phyloP scores from a whole-genome alignment of 2,329 filamentous ascomycete species.

The Fusarium dlaminii region DNA sequence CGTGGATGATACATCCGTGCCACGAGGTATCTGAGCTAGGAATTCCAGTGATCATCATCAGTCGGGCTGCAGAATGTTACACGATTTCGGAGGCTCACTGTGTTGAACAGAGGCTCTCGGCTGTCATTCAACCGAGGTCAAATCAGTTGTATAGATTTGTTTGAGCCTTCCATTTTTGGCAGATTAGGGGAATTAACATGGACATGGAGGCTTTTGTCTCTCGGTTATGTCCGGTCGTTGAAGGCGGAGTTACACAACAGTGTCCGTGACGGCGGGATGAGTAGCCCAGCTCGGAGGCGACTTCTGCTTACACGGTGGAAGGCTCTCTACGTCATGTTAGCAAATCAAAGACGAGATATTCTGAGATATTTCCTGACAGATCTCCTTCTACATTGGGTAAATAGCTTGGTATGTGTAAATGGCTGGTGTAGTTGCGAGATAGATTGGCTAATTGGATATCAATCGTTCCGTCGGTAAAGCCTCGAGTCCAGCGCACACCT shows the following conservation, averaged over 20 bases:
- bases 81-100: background rate
- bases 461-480: slow-evolving; percentile 4
- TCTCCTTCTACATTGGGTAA: slow-evolving; percentile 26
- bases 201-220: slow-evolving; percentile 19
- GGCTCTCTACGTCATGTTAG: slow-evolving; percentile 25
- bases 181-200: slow-evolving; percentile 16
- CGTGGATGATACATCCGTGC: slow-evolving; percentile 1
- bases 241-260: slow-evolving; percentile 25
- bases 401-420: slow-evolving; percentile 14
- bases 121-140: background rate
- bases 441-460: slow-evolving; percentile 27
- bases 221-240: slow-evolving; percentile 30
- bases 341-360: slow-evolving; percentile 7
- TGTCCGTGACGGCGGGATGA: slow-evolving; percentile 1
- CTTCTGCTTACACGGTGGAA: slow-evolving; percentile 16
- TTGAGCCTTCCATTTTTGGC: slow-evolving; percentile 17
- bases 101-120: background rate
- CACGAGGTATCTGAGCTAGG: background rate
- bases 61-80: slow-evolving; percentile 4
- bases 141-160: slow-evolving; percentile 8
- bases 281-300: background rate
- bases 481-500: slow-evolving; percentile 17
- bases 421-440: background rate
- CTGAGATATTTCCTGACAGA: background rate
- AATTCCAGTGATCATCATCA: background rate